Evolutionary conservation across 169 alveolate species (phyloP), one percentile per base, ranked within the genome.

Genomic region (Eimeria maxima): DNA sequence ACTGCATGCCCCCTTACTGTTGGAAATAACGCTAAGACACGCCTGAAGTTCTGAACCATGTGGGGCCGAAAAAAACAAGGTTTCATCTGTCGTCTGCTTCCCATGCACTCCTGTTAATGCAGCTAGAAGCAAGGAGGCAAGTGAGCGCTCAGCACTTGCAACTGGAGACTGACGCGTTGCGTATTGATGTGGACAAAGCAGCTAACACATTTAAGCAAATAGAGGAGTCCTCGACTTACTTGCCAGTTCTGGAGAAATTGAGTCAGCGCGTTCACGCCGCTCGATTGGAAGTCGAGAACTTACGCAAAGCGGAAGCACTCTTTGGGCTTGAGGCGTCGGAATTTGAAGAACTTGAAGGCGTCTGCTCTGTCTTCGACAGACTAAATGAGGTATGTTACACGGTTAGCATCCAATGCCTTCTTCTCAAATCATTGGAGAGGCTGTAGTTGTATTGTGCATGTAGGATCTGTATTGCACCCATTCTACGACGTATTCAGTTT

Each of bases 311-410:
- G 3, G 96, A 94, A n/a, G 89, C 67, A 24, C 93, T 94, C 69
- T 94, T 94, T 42, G 96, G 94, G 63, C 84, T 94, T 45, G 96
- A 94, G 24, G 90, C 94, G 29, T 94, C 96, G 53, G 94, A 94
- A 18, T 94, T 81, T 71, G 76, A 60, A 29, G 93, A 73, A 27
- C 81, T 94, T 67, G 94, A 94, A 53, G 90, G 74, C 76, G 94
- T 94, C 18, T 50, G 81, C 38, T 57, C 22, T n/a, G 65, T 45
- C 47, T 94, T 84, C 81, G 94, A 84, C 33, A 73, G 89, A 24
- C 91, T 83, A n/a, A 50, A 89, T 63, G 83, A 94, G 53, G 96
- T 94, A 20, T 5, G 95, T 67, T 29, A 20, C 33, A 63, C 0
- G 63, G 60, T 27, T 38, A 33, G 14, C 16, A 18, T 29, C 27